Base-by-base conservation (phyloP, 2,329 filamentous ascomycete genomes). In the Diaporthe humulicola region DNA sequence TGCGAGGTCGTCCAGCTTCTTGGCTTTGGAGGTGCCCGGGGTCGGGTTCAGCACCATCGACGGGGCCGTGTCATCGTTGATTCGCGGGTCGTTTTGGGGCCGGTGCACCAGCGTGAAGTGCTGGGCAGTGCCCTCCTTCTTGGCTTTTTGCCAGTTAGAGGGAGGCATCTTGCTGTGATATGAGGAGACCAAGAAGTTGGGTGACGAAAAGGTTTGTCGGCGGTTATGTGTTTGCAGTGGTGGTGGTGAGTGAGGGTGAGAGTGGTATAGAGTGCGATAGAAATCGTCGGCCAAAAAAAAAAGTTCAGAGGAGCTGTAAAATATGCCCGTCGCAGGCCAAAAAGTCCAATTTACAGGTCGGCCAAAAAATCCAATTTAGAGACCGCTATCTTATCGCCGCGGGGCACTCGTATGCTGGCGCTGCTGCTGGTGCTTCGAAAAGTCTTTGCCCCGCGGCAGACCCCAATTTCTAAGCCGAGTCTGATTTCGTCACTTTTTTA, bases 41-140 rank as follows among this genome's bases (percentile, higher is more conserved):
- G 87, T 91, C 74, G 87, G 95, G 82, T 97, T 94, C 78, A 99
- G 91, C 82, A 99, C 93, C 91, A 98, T 97, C 78, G 95, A 93
- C 66, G 96, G 94, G 72, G 95, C 96, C 80, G 93, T 90, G 80
- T 93, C 90, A 87, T 99, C 96, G 89, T 99, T 94, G 83, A 99
- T 98, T 80, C 96, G 91, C 61, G 97, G 97, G 84, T 99, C 97
- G 91, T 98, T 95, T 86, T 99, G 97, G 45, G 96, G 95, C 81
- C 97, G 95, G 86, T 98, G 95, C 80, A 98, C 95, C 83, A 99
- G 94, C 79, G 94, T 93, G 86, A 98, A 98, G 86, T 96, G 97
- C 83, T 94, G 94, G 79, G 97, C 96, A 76, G 90, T 93, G 57
- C 75, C 75, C 54, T 73, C 69, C 86, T 98, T 98, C 88, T 98